Conservation (phyloP, 2,329 filamentous ascomycete species). For the Alternaria arborescens region DNA sequence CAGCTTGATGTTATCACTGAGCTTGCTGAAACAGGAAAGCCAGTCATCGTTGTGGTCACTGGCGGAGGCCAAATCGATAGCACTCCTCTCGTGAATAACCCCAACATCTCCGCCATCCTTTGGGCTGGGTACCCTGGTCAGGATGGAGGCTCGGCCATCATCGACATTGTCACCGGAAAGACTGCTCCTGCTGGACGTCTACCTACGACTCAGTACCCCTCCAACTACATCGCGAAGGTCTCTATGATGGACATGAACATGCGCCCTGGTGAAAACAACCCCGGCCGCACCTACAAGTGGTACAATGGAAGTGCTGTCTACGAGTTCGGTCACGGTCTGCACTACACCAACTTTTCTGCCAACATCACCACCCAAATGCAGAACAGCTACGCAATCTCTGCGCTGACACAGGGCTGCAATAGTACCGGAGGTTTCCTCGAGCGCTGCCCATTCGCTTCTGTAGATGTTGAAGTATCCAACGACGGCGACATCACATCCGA, state of each 20-base stretch:
- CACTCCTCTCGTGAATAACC: slow-evolving; percentile 58
- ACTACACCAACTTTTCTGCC: slow-evolving; percentile 65
- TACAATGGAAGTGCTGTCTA: slow-evolving; percentile 60
- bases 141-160: slow-evolving; percentile 64
- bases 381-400: slow-evolving; percentile 27
- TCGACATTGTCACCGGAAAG: slow-evolving; percentile 65
- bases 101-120: slow-evolving; percentile 61
- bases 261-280: slow-evolving; percentile 56
- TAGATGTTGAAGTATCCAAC: slow-evolving; percentile 57
- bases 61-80: slow-evolving; percentile 65
- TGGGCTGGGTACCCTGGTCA: slow-evolving; percentile 71
- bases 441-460: slow-evolving; percentile 54
- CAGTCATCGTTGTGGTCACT: slow-evolving; percentile 62
- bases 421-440: slow-evolving; percentile 50
- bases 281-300: slow-evolving; percentile 69
- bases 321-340: slow-evolving; percentile 65
- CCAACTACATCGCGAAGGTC: slow-evolving; percentile 60
- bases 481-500: slow-evolving; percentile 59
- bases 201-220: slow-evolving; percentile 66
- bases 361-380: slow-evolving; percentile 25
- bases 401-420: slow-evolving; percentile 41
- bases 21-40: slow-evolving; percentile 59
- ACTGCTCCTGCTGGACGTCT: slow-evolving; percentile 63
- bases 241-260: slow-evolving; percentile 67
- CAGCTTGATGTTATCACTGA: slow-evolving; percentile 63